Evolutionary conservation across 2,329 filamentous ascomycete species (phyloP).

Genomic region (Fusarium acutatum): DNA sequence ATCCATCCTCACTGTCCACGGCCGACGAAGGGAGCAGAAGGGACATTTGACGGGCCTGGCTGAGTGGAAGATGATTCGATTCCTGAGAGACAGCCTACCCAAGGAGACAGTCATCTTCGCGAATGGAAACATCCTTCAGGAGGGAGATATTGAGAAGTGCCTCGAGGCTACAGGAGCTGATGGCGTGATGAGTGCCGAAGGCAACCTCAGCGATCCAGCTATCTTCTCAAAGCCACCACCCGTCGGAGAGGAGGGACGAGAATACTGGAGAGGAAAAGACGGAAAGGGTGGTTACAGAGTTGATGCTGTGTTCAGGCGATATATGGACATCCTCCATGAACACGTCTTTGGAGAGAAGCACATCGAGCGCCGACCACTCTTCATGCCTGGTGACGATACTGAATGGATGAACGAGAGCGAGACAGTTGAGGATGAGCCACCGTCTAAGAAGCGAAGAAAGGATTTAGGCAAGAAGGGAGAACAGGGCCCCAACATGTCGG

Average conservation of each 20-base stretch:
- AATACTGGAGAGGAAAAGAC: conserved; percentile 86
- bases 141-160: conserved; percentile 79
- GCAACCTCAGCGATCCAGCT: conserved; percentile 89
- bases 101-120: conserved; percentile 93
- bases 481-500: conserved; percentile 71
- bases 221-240: conserved; percentile 79
- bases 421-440: conserved; percentile 54
- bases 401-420: conserved; percentile 53
- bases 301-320: conserved; percentile 86
- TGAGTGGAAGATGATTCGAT: conserved; percentile 88
- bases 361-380: conserved; percentile 76
- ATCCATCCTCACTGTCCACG: conserved; percentile 93
- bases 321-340: conserved; percentile 88
- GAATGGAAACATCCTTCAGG: conserved; percentile 91
- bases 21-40: conserved; percentile 88
- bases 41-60: conserved; percentile 93
- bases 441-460: conserved; percentile 61
- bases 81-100: conserved; percentile 83
- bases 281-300: conserved; percentile 87
- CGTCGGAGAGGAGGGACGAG: conserved; percentile 71
- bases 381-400: conserved; percentile 68
- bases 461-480: conserved; percentile 49
- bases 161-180: conserved; percentile 87
- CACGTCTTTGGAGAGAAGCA: conserved; percentile 74
- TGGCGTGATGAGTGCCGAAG: conserved; percentile 95